Evolutionary conservation across 148 eudicot species (phyloP).

Genomic region (Persicaria tinctoria): DNA sequence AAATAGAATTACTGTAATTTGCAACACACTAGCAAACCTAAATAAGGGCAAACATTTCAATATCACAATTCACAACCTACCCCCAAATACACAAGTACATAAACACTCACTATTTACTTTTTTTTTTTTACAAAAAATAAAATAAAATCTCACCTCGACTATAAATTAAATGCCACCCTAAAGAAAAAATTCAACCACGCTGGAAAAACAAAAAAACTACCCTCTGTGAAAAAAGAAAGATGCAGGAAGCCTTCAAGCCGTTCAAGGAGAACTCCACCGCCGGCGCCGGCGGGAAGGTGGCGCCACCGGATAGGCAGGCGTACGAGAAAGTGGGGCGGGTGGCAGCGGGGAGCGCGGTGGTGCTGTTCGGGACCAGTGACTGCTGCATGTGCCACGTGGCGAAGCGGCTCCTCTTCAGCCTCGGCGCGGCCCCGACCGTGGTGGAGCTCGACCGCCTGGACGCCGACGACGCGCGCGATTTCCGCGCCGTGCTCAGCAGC

Average conservation of each 20-base stretch:
- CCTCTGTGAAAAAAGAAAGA: background rate
- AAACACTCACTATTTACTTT: no score
- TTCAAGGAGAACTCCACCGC: background rate
- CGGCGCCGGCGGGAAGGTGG: background rate
- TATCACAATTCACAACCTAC: no score
- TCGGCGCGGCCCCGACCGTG: slow-evolving; percentile 58
- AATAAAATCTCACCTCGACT: no score
- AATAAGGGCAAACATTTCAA: no score
- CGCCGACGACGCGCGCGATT: slow-evolving; percentile 1
- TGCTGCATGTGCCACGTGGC: slow-evolving; percentile 82
- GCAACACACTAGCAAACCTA: no score
- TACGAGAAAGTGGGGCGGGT: slow-evolving; percentile 30
- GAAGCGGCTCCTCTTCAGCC: slow-evolving; percentile 58
- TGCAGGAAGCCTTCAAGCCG: no score
- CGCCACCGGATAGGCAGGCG: slow-evolving; percentile 11
- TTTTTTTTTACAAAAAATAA: no score
- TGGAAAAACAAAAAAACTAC: background rate
- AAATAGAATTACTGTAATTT: no score
- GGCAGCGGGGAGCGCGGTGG: slow-evolving; percentile 54
- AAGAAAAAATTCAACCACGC: no score
- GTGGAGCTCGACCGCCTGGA: slow-evolving; percentile 38
- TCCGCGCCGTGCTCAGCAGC: slow-evolving; percentile 3
- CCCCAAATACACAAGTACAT: no score
- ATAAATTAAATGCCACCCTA: no score
- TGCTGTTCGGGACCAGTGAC: slow-evolving; percentile 43